Conservation (phyloP, 805 yeast species). For the Yarrowia sp. region DNA sequence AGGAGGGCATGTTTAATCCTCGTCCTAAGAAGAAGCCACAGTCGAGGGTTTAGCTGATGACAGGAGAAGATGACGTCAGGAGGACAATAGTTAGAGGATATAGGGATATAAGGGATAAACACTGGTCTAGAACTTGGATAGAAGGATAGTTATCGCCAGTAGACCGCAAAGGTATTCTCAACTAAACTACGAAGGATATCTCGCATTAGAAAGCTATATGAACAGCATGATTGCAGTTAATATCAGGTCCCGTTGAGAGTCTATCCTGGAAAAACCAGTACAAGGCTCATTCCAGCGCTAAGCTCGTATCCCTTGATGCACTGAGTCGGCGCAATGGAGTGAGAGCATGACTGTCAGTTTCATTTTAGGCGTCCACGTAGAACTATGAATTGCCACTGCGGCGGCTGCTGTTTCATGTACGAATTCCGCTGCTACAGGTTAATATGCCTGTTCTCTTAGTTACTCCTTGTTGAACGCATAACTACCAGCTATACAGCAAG, state of each 20-base stretch:
- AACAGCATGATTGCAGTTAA: background rate
- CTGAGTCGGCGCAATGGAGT: too few species aligned
- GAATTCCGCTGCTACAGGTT: too few species aligned
- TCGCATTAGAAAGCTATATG: too few species aligned
- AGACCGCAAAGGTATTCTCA: too few species aligned
- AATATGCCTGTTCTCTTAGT: too few species aligned
- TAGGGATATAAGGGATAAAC: background rate
- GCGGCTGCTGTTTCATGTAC: background rate
- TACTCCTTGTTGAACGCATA: background rate
- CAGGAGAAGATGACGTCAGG: too few species aligned
- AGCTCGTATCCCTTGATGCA: background rate
- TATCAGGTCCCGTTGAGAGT: background rate
- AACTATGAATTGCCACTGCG: too few species aligned
- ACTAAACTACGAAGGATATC: too few species aligned
- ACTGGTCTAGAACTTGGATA: background rate
- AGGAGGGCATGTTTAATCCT: constrained; percentile 23
- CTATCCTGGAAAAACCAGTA: background rate
- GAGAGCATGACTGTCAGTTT: too few species aligned
- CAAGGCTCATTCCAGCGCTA: background rate
- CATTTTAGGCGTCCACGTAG: too few species aligned
- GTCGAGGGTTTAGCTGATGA: background rate
- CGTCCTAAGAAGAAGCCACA: background rate
- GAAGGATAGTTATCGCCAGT: background rate
- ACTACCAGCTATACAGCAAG: background rate
- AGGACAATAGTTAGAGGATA: background rate